A percentile compares a stretch with the other conserved stretches of the same genome.
Conservation (phyloP, 2,329 filamentous ascomycete species). For the Pyricularia pennisetigena region DNA sequence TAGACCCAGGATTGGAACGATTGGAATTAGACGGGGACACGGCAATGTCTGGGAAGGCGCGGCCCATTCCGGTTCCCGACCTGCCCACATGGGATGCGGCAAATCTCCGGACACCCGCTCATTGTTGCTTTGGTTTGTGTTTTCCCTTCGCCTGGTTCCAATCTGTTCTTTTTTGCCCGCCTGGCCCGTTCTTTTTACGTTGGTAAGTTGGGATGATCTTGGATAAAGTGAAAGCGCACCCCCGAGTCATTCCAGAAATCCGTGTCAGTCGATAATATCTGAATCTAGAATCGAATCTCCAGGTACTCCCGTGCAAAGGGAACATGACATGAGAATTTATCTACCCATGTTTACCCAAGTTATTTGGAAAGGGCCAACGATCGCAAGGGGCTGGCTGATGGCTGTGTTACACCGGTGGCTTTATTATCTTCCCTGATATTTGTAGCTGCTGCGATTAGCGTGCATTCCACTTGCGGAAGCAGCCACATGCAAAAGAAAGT, state of each 20-base stretch:
- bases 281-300: too few species aligned
- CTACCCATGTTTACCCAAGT: background rate
- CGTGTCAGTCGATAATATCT: too few species aligned
- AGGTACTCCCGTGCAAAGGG: too few species aligned
- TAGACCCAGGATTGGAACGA: background rate
- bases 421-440: background rate
- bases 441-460: background rate
- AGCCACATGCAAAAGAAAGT: background rate
- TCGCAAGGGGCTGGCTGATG: background rate
- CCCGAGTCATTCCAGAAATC: background rate
- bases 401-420: background rate
- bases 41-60: background rate
- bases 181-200: background rate
- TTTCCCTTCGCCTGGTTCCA: background rate
- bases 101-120: background rate
- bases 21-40: background rate
- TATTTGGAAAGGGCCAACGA: background rate
- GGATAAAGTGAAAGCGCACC: background rate
- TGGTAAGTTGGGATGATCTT: background rate
- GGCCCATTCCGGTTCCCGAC: constrained; percentile 1
- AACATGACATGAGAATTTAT: too few species aligned
- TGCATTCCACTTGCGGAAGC: background rate
- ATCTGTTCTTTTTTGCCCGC: background rate
- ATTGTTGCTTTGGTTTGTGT: background rate
- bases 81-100: background rate